phyloP scores from a whole-genome alignment of 1,139 yeast species.

The Kluyveromyces marxianus region DNA sequence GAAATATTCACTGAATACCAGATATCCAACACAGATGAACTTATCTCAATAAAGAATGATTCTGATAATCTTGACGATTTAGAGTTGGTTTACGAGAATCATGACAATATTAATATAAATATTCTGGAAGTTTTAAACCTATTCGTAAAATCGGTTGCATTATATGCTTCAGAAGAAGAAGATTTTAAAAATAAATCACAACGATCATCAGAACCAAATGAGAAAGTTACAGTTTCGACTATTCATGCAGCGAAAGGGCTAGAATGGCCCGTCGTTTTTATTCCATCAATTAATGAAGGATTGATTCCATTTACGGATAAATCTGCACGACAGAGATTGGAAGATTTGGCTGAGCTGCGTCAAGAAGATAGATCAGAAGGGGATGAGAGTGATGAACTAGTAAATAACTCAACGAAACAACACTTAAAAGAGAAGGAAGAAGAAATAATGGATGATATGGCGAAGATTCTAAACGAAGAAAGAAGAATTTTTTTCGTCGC shows the following conservation, averaged over 20 bases:
- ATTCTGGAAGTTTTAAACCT: slow-evolving; percentile 35
- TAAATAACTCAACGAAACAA: slow-evolving; percentile 29
- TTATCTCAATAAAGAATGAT: neutral
- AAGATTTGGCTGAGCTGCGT: slow-evolving; percentile 1
- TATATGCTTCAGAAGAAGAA: slow-evolving; percentile 36
- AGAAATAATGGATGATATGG: slow-evolving; percentile 15
- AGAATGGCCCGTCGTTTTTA: slow-evolving; percentile 90
- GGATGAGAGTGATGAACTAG: neutral
- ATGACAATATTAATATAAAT: slow-evolving; percentile 8
- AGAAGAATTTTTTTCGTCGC: slow-evolving; percentile 84
- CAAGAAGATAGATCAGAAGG: neutral
- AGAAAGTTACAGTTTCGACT: slow-evolving; percentile 48
- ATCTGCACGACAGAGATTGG: slow-evolving; percentile 19
- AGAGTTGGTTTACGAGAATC: neutral
- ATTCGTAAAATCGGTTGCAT: slow-evolving; percentile 53
- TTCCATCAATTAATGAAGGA: slow-evolving; percentile 62
- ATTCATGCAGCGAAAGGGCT: slow-evolving; percentile 93
- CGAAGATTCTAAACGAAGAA: slow-evolving; percentile 54
- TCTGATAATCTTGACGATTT: neutral
- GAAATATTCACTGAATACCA: slow-evolving; percentile 31
- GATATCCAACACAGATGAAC: slow-evolving; percentile 18
- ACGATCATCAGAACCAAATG: neutral
- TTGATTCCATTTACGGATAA: slow-evolving; percentile 46
- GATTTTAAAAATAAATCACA: slow-evolving; percentile 7
- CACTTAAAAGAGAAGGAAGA: slow-evolving; percentile 16